A percentile compares a stretch with the other conserved stretches of the same genome.
phyloP scores from a whole-genome alignment of 2,329 filamentous ascomycete species.

The Nigrospora oryzae region DNA sequence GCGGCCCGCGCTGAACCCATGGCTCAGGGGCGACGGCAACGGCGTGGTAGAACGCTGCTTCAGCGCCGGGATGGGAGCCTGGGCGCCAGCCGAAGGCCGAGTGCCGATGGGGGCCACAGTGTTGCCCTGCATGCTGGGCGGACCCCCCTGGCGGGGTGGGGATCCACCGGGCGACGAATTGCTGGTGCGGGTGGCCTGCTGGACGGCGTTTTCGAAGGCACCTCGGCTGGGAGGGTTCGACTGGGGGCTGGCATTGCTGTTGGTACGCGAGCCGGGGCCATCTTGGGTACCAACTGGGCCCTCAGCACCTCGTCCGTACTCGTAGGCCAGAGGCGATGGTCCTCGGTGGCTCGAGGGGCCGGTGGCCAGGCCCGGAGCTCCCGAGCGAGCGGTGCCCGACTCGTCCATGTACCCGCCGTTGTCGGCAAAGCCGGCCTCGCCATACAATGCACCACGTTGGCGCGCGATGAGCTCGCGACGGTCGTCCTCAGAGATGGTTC shows the following conservation, averaged over 20 bases:
- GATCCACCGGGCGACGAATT: constrained; percentile 78
- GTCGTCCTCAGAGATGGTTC: constrained; percentile 85
- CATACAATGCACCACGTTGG: constrained; percentile 90
- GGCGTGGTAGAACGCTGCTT: constrained; percentile 85
- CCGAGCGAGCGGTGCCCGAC: constrained; percentile 51
- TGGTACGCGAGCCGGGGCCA: constrained; percentile 55
- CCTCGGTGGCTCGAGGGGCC: constrained; percentile 60
- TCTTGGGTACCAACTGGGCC: constrained; percentile 37
- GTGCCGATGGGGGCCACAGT: constrained; percentile 91
- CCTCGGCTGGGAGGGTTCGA: constrained; percentile 55
- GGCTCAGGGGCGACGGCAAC: constrained; percentile 78
- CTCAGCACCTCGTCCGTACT: constrained; percentile 41
- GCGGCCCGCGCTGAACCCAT: constrained; percentile 52
- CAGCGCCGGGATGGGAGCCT: constrained; percentile 49
- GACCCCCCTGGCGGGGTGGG: constrained; percentile 60
- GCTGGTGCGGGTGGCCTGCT: constrained; percentile 70
- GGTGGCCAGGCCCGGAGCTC: constrained; percentile 57
- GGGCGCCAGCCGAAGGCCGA: constrained; percentile 55
- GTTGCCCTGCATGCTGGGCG: constrained; percentile 43
- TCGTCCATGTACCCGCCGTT: constrained; percentile 62
- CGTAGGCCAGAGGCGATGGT: constrained; percentile 72
- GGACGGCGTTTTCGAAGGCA: constrained; percentile 48
- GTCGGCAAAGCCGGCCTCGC: constrained; percentile 63
- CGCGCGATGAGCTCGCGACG: constrained; percentile 92
- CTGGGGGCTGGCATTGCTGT: constrained; percentile 80